Percentiles rank a stretch among this genome's conserved stretches.
These are phyloP conservation scores for Daldinia eschscholtzii DNA, from an alignment of 2,329 filamentous ascomycete species.

Conservation along the genomic window DNA sequence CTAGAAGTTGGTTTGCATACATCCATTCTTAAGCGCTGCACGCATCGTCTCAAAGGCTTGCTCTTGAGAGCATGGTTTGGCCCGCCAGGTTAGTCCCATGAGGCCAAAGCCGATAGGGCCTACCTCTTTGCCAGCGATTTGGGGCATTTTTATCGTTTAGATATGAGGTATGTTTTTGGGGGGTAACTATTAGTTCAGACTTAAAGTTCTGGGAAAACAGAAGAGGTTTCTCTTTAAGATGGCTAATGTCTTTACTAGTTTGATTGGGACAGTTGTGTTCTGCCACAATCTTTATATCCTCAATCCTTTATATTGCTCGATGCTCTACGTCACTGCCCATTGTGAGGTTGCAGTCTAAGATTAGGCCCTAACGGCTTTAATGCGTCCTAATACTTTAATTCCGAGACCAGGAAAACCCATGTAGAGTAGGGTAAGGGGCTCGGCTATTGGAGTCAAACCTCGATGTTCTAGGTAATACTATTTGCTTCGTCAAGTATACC, in stretches of 20 bases:
- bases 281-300: slow-evolving; percentile 7
- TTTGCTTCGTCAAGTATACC: neutral
- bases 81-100: slow-evolving; percentile 52
- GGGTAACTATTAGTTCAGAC: neutral
- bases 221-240: neutral
- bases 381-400: slow-evolving; percentile 15
- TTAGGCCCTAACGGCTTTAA: slow-evolving; percentile 12
- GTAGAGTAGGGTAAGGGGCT: neutral
- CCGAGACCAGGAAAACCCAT: slow-evolving; percentile 7
- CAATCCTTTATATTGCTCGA: neutral
- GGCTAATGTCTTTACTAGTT: neutral
- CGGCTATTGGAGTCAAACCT: neutral
- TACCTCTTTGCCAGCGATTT: slow-evolving; percentile 26
- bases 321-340: neutral
- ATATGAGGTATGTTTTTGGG: neutral
- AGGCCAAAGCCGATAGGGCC: slow-evolving; percentile 47
- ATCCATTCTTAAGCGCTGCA: slow-evolving; percentile 56
- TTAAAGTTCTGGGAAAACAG: neutral
- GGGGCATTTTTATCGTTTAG: slow-evolving; percentile 17
- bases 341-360: neutral
- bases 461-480: neutral
- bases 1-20: slow-evolving; percentile 5
- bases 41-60: slow-evolving; percentile 62
- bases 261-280: neutral
- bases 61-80: slow-evolving; percentile 52